phyloP scores from a whole-genome alignment of 1,284 basidiomycete species.

The Schizophyllum amplum region DNA sequence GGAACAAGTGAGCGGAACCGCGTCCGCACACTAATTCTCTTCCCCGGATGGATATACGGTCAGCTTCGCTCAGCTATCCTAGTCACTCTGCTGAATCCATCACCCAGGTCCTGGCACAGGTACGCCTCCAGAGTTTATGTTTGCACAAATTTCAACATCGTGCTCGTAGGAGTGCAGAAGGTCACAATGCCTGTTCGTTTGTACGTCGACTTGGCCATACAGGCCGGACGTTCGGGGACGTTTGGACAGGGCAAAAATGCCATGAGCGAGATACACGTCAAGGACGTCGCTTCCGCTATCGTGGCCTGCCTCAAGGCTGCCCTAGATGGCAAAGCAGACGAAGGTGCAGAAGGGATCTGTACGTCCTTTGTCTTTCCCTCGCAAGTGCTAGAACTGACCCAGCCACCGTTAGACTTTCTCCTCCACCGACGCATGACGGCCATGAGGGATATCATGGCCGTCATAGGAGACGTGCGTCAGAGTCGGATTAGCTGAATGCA shows the following conservation, averaged over 20 bases:
- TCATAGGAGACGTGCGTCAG: slow-evolving; percentile 29
- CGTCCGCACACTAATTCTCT: slow-evolving; percentile 33
- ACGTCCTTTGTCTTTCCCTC: background rate
- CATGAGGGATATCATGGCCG: slow-evolving; percentile 19
- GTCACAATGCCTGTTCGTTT: slow-evolving; percentile 25
- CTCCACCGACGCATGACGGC: slow-evolving; percentile 7
- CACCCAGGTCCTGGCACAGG: no score
- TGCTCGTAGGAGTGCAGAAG: slow-evolving; percentile 19
- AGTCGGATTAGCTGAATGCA: slow-evolving; percentile 23
- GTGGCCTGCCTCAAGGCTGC: slow-evolving; percentile 28
- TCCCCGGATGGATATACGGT: slow-evolving; percentile 32
- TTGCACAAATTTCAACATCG: background rate
- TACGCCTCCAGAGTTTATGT: background rate
- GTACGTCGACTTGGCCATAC: slow-evolving; percentile 24
- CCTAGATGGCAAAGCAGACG: slow-evolving; percentile 28
- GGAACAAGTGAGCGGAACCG: slow-evolving; percentile 30
- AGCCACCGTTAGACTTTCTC: background rate
- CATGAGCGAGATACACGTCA: slow-evolving; percentile 32
- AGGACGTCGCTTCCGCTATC: slow-evolving; percentile 26
- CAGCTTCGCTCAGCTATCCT: slow-evolving; percentile 25
- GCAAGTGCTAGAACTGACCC: background rate
- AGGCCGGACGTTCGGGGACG: slow-evolving; percentile 25
- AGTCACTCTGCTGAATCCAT: background rate
- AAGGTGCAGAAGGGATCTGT: slow-evolving; percentile 32
- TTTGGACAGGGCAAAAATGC: slow-evolving; percentile 31